These are phyloP conservation scores for Cyclotella sp. DNA, from an alignment of 108 stramenopile species.

Conservation along the genomic window DNA sequence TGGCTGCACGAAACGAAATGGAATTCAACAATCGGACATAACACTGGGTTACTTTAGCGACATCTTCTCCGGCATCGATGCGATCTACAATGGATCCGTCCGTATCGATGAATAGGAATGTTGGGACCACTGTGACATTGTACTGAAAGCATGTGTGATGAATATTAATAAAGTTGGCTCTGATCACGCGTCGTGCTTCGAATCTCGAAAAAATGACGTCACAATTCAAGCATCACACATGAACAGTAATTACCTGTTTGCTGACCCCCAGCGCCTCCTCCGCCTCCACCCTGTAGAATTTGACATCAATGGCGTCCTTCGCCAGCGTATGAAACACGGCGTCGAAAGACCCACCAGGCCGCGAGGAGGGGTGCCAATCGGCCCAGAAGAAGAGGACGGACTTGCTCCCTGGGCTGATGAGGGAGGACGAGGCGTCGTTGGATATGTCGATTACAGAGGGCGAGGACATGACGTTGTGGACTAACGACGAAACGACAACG, in stretches of 20 bases:
- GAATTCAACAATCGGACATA: conserved; percentile 39
- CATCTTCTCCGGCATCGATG: conserved; percentile 90
- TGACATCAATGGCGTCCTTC: conserved; percentile 4
- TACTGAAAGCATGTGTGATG: conserved; percentile 30
- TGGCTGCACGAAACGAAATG: conserved; percentile 1
- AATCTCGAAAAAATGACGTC: too few relatives aligned
- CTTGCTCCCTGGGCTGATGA: conserved; percentile 49
- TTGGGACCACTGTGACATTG: conserved; percentile 87
- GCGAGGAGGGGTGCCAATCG: conserved; percentile 87
- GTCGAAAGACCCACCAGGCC: conserved; percentile 60
- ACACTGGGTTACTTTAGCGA: conserved; percentile 69
- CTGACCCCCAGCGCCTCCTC: conserved; percentile 70
- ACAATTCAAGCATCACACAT: not conserved
- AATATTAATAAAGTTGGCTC: conserved; percentile 7
- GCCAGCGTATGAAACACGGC: conserved; percentile 64
- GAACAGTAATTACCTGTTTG: conserved; percentile 25
- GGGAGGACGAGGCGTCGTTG: conserved; percentile 38
- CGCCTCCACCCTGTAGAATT: conserved; percentile 72
- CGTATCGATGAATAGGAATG: conserved; percentile 78
- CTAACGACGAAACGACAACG: not conserved
- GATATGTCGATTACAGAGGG: conserved; percentile 34
- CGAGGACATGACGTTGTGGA: not conserved
- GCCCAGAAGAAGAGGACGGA: conserved; percentile 88
- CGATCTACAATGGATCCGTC: conserved; percentile 63
- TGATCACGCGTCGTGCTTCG: too few relatives aligned